phyloP scores from a whole-genome alignment of 352 stramenopile species.

The Pythium aquatile region DNA sequence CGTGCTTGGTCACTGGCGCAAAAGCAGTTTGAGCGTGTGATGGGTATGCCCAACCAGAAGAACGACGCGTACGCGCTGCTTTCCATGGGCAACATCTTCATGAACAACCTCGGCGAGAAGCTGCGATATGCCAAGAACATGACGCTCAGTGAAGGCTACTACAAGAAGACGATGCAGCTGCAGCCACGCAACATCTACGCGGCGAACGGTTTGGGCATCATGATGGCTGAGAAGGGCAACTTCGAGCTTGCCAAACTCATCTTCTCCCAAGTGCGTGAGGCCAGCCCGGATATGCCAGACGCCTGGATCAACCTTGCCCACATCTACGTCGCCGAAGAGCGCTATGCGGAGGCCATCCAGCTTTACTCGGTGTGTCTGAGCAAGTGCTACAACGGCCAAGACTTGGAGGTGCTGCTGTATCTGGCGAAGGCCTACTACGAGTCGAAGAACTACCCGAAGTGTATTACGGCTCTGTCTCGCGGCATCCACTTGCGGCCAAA shows the following conservation, averaged over 20 bases:
- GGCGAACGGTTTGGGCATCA: slow-evolving; percentile 96
- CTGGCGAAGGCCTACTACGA: slow-evolving; percentile 89
- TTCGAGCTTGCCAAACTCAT: slow-evolving; percentile 96
- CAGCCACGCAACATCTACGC: slow-evolving; percentile 95
- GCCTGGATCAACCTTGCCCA: slow-evolving; percentile 97
- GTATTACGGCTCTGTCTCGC: slow-evolving; percentile 78
- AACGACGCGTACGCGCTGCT: slow-evolving; percentile 97
- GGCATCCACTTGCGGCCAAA: slow-evolving; percentile 77
- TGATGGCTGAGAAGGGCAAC: slow-evolving; percentile 97
- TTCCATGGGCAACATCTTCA: slow-evolving; percentile 98
- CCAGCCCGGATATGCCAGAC: slow-evolving; percentile 94
- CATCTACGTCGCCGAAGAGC: slow-evolving; percentile 96
- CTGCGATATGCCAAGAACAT: slow-evolving; percentile 97
- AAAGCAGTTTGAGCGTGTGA: slow-evolving; percentile 92
- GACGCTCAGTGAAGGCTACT: slow-evolving; percentile 93
- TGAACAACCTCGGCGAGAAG: slow-evolving; percentile 95
- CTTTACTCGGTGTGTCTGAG: slow-evolving; percentile 93
- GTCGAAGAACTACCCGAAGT: slow-evolving; percentile 87
- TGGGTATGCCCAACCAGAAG: slow-evolving; percentile 94
- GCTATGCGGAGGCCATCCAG: slow-evolving; percentile 94
- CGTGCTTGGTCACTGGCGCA: slow-evolving; percentile 94
- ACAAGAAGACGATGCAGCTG: slow-evolving; percentile 93
- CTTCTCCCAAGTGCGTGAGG: slow-evolving; percentile 95
- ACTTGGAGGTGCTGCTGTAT: slow-evolving; percentile 73
- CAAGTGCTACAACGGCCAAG: slow-evolving; percentile 89